Evolutionary conservation across 2,329 filamentous ascomycete species (phyloP).

Genomic region (Xylaria sp.): DNA sequence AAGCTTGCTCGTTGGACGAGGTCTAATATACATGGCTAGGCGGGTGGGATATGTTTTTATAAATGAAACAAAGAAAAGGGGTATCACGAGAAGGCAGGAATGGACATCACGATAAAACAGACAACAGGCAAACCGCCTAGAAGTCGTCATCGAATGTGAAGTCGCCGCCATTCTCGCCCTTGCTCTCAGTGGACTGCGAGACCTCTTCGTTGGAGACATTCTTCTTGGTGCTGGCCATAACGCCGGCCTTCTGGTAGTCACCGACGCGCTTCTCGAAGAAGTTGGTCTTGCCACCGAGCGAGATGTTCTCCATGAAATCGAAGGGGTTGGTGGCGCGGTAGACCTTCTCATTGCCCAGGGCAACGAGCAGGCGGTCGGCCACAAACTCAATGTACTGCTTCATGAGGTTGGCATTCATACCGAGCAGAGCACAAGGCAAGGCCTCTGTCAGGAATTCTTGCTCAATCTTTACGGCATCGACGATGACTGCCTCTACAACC

Average conservation of each 20-base stretch:
- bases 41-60: slow-evolving; percentile 5
- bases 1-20: slow-evolving; percentile 10
- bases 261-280: slow-evolving; percentile 99
- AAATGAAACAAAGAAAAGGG: slow-evolving; percentile 9
- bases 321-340: slow-evolving; percentile 97
- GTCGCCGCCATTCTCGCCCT: slow-evolving; percentile 75
- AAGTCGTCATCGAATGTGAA: slow-evolving; percentile 98
- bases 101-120: slow-evolving; percentile 15
- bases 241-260: slow-evolving; percentile 99
- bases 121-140: slow-evolving; percentile 62
- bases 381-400: slow-evolving; percentile 99
- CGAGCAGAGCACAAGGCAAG: slow-evolving; percentile 89
- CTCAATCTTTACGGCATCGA: slow-evolving; percentile 92
- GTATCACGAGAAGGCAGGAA: slow-evolving; percentile 34
- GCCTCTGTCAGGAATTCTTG: slow-evolving; percentile 98
- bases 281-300: slow-evolving; percentile 98
- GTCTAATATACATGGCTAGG: slow-evolving; percentile 34
- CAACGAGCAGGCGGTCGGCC: slow-evolving; percentile 90
- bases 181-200: slow-evolving; percentile 59
- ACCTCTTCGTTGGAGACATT: slow-evolving; percentile 58
- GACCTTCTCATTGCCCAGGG: slow-evolving; percentile 92
- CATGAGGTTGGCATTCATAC: slow-evolving; percentile 98
- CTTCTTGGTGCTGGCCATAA: slow-evolving; percentile 92
- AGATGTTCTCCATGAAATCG: slow-evolving; percentile 99
- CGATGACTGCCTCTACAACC: slow-evolving; percentile 87